Evolutionary conservation across 2,329 filamentous ascomycete genomes (phyloP).

Genomic region (Blumeriella jaapii): DNA sequence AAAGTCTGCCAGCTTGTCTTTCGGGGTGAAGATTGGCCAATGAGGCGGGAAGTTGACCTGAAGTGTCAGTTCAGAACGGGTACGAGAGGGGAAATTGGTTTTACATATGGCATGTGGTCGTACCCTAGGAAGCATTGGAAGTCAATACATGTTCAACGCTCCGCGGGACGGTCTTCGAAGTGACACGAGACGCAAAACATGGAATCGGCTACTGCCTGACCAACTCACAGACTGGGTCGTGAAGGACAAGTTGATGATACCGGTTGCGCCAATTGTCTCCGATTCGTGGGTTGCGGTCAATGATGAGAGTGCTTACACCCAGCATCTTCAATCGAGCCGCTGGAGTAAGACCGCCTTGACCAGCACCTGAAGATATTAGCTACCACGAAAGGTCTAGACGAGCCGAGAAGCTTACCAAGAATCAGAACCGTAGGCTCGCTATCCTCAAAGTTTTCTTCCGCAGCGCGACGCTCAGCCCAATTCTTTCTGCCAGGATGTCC

Average conservation of each 20-base stretch:
- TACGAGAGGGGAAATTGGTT: no score
- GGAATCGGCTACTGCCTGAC: no score
- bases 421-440: constrained; percentile 46
- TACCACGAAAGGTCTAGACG: background rate
- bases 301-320: constrained; percentile 41
- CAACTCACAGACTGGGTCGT: constrained; percentile 56
- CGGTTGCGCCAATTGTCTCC: constrained; percentile 54
- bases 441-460: constrained; percentile 34
- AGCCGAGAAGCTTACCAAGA: constrained; percentile 36
- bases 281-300: constrained; percentile 45
- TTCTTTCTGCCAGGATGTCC: constrained; percentile 41
- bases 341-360: constrained; percentile 46
- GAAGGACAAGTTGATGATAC: constrained; percentile 51
- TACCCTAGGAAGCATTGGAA: constrained; percentile 41
- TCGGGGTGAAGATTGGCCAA: constrained; percentile 62
- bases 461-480: constrained; percentile 42
- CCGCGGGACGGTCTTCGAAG: background rate
- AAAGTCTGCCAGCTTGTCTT: constrained; percentile 60
- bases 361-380: constrained; percentile 34
- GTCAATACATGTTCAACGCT: background rate
- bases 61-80: no score
- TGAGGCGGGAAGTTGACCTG: constrained; percentile 50
- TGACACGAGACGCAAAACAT: no score
- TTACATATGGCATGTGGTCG: constrained; percentile 50
- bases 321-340: constrained; percentile 50